Percentiles rank a stretch among this genome's conserved stretches.
phyloP scores from a whole-genome alignment of 2,329 filamentous ascomycete genomes.

The Exophiala xenobiotica region DNA sequence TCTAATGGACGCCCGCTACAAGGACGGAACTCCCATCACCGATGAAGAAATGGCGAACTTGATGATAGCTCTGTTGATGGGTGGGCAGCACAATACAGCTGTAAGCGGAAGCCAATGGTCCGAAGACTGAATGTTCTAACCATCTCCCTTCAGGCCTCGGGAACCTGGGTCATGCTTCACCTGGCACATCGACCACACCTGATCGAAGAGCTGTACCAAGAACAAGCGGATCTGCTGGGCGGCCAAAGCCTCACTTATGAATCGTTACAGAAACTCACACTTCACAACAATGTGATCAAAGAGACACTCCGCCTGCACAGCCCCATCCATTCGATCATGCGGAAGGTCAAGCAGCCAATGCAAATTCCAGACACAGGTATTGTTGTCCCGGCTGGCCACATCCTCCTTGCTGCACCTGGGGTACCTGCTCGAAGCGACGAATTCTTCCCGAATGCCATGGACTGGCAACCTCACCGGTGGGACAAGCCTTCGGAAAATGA shows the following conservation, averaged over 20 bases:
- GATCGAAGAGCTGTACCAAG: slow-evolving; percentile 76
- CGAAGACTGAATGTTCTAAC: no score
- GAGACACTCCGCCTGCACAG: slow-evolving; percentile 89
- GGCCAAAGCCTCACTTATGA: slow-evolving; percentile 75
- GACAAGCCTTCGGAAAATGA: slow-evolving; percentile 60
- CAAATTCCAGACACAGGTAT: slow-evolving; percentile 63
- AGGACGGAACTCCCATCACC: slow-evolving; percentile 74
- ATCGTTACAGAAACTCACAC: slow-evolving; percentile 71
- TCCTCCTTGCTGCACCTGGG: slow-evolving; percentile 79
- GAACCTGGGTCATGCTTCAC: slow-evolving; percentile 79
- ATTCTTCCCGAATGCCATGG: slow-evolving; percentile 59
- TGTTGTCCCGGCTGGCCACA: slow-evolving; percentile 75
- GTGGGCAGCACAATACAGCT: slow-evolving; percentile 84
- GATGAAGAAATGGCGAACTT: slow-evolving; percentile 86
- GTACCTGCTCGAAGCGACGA: slow-evolving; percentile 62
- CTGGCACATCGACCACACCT: slow-evolving; percentile 77
- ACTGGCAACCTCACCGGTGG: slow-evolving; percentile 65
- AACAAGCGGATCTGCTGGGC: slow-evolving; percentile 74
- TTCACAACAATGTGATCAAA: slow-evolving; percentile 83
- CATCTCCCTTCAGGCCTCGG: slow-evolving; percentile 69
- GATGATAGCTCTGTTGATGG: slow-evolving; percentile 93
- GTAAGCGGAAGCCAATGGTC: no score
- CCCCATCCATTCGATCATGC: slow-evolving; percentile 93
- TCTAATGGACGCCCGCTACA: slow-evolving; percentile 81
- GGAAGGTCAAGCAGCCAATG: slow-evolving; percentile 86